phyloP scores from a whole-genome alignment of 306 rosid species.

The Trichosanthes truncata region DNA sequence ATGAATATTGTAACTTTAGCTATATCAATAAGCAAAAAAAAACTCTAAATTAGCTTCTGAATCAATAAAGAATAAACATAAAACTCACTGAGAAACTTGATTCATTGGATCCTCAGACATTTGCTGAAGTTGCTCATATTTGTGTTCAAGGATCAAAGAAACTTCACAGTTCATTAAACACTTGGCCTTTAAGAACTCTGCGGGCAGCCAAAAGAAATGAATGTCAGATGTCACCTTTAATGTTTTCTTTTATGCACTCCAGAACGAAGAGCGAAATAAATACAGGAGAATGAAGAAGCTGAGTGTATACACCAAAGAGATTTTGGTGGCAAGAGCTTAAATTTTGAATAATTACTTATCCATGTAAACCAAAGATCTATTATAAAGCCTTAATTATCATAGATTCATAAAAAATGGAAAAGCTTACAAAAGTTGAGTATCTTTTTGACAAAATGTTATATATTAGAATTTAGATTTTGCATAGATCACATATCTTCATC shows the following conservation, averaged over 20 bases:
- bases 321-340: background rate
- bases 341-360: background rate
- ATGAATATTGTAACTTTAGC: background rate
- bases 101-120: slow-evolving; percentile 79
- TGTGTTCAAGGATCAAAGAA: slow-evolving; percentile 86
- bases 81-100: slow-evolving; percentile 85
- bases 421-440: background rate
- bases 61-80: background rate
- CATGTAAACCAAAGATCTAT: background rate
- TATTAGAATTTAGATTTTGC: background rate
- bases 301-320: background rate
- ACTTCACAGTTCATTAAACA: slow-evolving; percentile 97
- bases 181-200: slow-evolving; percentile 94
- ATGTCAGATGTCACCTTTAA: background rate
- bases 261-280: background rate
- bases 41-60: background rate
- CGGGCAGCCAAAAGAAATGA: background rate
- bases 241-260: background rate
- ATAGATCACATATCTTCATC: background rate
- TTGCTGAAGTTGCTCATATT: slow-evolving; percentile 95
- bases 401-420: background rate
- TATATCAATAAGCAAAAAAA: background rate
- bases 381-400: background rate
- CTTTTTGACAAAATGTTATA: background rate
- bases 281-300: background rate